Conservation (phyloP, 2,329 filamentous ascomycete genomes). For the Didymella pinodella region DNA sequence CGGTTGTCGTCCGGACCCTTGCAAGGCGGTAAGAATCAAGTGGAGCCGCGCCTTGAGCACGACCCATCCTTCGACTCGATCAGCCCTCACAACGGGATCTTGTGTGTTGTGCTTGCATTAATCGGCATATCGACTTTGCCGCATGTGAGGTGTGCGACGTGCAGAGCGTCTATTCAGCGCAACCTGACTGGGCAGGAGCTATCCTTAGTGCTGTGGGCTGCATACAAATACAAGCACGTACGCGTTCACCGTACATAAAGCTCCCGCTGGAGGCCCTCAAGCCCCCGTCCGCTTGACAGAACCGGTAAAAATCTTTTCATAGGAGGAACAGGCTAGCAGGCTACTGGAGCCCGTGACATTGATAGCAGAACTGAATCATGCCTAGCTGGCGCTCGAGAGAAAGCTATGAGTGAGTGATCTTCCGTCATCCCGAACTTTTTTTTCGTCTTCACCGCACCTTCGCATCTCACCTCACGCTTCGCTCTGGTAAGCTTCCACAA, state of each 20-base stretch:
- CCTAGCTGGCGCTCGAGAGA: slow-evolving; percentile 51
- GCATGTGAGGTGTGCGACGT: slow-evolving; percentile 23
- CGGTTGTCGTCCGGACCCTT: slow-evolving; percentile 8
- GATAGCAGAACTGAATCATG: slow-evolving; percentile 41
- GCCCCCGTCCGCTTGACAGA: slow-evolving; percentile 31
- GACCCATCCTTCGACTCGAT: slow-evolving; percentile 19
- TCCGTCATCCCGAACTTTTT: slow-evolving; percentile 23
- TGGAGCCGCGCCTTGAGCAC: slow-evolving; percentile 20
- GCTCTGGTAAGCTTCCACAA: slow-evolving; percentile 20
- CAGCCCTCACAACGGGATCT: slow-evolving; percentile 14
- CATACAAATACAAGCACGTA: slow-evolving; percentile 27
- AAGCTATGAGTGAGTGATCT: slow-evolving; percentile 51
- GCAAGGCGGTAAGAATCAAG: slow-evolving; percentile 21
- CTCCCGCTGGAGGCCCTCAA: slow-evolving; percentile 16
- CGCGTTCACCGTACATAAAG: slow-evolving; percentile 43
- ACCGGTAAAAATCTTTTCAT: slow-evolving; percentile 29
- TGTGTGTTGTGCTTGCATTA: slow-evolving; percentile 24
- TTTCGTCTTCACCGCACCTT: slow-evolving; percentile 30
- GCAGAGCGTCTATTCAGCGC: slow-evolving; percentile 18
- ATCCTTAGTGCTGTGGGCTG: slow-evolving; percentile 25
- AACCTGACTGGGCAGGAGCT: slow-evolving; percentile 21
- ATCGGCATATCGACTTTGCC: slow-evolving; percentile 20
- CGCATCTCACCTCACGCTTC: slow-evolving; percentile 16
- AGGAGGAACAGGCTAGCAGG: slow-evolving; percentile 34
- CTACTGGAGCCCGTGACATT: slow-evolving; percentile 24